A percentile compares a stretch with the other conserved stretches of the same genome.
phyloP scores from a whole-genome alignment of 495 filamentous ascomycete genomes.

The Delitschia confertaspora region DNA sequence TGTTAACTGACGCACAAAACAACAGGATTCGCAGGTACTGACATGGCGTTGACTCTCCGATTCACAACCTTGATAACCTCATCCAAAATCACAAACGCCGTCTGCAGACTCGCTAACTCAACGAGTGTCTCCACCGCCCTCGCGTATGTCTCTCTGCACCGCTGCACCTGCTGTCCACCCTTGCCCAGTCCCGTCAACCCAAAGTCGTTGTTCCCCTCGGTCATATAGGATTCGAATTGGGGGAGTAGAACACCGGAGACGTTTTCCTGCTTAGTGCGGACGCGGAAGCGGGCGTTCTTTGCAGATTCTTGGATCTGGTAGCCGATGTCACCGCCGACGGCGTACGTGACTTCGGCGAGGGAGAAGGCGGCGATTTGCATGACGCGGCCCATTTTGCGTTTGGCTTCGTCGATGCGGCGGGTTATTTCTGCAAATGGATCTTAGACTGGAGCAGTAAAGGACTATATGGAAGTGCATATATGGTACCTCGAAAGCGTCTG shows the following conservation, averaged over 20 bases:
- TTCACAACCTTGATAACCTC: conserved; percentile 99
- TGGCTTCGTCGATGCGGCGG: conserved; percentile 92
- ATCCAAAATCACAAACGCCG: conserved; percentile 94
- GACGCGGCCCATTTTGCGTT: conserved; percentile 98
- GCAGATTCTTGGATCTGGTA: conserved; percentile 97
- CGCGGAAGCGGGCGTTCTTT: conserved; percentile 80
- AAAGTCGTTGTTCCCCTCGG: conserved; percentile 91
- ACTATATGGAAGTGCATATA: not conserved
- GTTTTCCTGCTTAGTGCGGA: conserved; percentile 94
- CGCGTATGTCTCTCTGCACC: conserved; percentile 93
- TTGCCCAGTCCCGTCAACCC: conserved; percentile 92
- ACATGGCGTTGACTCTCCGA: conserved; percentile 96
- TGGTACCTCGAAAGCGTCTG: conserved; percentile 78
- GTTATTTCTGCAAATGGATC: conserved; percentile 66
- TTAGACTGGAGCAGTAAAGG: conserved; percentile 10
- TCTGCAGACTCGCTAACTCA: conserved; percentile 93
- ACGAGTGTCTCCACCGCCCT: conserved; percentile 94
- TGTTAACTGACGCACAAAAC: conserved; percentile 9
- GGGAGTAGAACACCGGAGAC: conserved; percentile 93
- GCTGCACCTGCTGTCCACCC: conserved; percentile 93
- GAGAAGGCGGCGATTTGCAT: conserved; percentile 99
- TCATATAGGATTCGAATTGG: conserved; percentile 78
- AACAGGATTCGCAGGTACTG: conserved; percentile 32
- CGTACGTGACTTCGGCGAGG: conserved; percentile 94
- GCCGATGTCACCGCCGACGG: conserved; percentile 87